Evolutionary conservation across 768 basidiomycete genomes (phyloP).

Genomic region (Psilocybe subaeruginosa): DNA sequence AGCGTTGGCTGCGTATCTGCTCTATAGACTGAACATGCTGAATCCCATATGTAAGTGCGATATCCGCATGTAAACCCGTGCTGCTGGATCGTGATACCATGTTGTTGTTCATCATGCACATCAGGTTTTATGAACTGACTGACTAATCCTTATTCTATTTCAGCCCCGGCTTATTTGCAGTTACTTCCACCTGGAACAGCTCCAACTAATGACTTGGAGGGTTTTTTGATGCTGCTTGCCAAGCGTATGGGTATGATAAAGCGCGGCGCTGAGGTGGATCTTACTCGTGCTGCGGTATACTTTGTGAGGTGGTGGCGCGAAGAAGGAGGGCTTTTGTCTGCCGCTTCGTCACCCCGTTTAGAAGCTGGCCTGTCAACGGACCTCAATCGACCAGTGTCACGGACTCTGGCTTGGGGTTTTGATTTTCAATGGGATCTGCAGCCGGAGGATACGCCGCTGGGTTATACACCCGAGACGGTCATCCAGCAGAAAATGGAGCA

Average conservation of each 20-base stretch:
- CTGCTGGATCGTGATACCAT: background rate
- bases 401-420: slow-evolving; percentile 78
- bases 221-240: slow-evolving; percentile 73
- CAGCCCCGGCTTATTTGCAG: slow-evolving; percentile 72
- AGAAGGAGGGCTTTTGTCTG: slow-evolving; percentile 62
- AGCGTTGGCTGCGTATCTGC: slow-evolving; percentile 81
- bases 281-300: slow-evolving; percentile 72
- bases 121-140: slow-evolving; percentile 6
- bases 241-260: slow-evolving; percentile 80
- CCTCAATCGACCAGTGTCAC: slow-evolving; percentile 9
- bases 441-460: slow-evolving; percentile 27
- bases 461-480: slow-evolving; percentile 26
- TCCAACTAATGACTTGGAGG: slow-evolving; percentile 62
- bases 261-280: slow-evolving; percentile 75
- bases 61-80: slow-evolving; percentile 8
- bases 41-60: slow-evolving; percentile 65
- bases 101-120: slow-evolving; percentile 3
- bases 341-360: slow-evolving; percentile 31
- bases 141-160: slow-evolving; percentile 12
- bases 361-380: slow-evolving; percentile 10
- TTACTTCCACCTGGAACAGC: slow-evolving; percentile 56
- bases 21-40: slow-evolving; percentile 82
- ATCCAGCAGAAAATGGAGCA: slow-evolving; percentile 72
- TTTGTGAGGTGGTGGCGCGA: slow-evolving; percentile 90
- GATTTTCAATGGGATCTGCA: slow-evolving; percentile 73